These are phyloP conservation scores for Geotrichum reessii DNA, from an alignment of 1,139 yeast species.

Conservation along the genomic window DNA sequence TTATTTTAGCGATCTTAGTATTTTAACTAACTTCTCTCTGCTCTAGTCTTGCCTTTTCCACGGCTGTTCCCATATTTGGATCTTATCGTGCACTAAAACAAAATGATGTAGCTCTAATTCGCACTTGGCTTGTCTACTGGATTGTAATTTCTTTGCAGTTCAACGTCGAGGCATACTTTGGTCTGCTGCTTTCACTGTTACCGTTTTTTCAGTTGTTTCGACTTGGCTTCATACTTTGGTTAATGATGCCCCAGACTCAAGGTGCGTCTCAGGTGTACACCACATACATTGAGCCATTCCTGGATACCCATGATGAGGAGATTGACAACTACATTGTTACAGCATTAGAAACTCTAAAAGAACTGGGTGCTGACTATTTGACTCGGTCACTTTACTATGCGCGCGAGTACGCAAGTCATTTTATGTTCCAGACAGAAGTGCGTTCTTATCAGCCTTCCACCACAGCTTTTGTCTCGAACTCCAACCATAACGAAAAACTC, in stretches of 20 bases:
- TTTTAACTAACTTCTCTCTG: background rate
- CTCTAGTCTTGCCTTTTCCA: slow-evolving; percentile 36
- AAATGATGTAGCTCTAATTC: slow-evolving; percentile 43
- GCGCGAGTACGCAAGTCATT: slow-evolving; percentile 14
- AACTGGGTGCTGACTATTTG: slow-evolving; percentile 27
- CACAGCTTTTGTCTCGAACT: slow-evolving; percentile 3
- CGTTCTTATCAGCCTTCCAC: slow-evolving; percentile 8
- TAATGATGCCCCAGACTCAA: slow-evolving; percentile 46
- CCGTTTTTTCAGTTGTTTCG: slow-evolving; percentile 48
- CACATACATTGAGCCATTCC: slow-evolving; percentile 34
- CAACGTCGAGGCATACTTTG: slow-evolving; percentile 41
- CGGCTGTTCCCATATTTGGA: slow-evolving; percentile 52
- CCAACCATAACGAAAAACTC: background rate
- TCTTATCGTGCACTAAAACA: slow-evolving; percentile 51
- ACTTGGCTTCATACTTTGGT: slow-evolving; percentile 45
- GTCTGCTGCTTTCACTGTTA: slow-evolving; percentile 39
- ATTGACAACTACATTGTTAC: slow-evolving; percentile 29
- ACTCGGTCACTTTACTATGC: slow-evolving; percentile 11
- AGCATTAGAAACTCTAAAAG: slow-evolving; percentile 24
- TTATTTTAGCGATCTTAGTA: no score
- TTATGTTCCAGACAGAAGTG: slow-evolving; percentile 12
- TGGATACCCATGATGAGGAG: slow-evolving; percentile 31
- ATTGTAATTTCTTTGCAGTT: slow-evolving; percentile 45
- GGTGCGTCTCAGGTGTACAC: slow-evolving; percentile 37
- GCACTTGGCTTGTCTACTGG: slow-evolving; percentile 64